These are phyloP conservation scores for Astrocystis sublimbata DNA, from an alignment of 495 filamentous ascomycete species.

Conservation along the genomic window DNA sequence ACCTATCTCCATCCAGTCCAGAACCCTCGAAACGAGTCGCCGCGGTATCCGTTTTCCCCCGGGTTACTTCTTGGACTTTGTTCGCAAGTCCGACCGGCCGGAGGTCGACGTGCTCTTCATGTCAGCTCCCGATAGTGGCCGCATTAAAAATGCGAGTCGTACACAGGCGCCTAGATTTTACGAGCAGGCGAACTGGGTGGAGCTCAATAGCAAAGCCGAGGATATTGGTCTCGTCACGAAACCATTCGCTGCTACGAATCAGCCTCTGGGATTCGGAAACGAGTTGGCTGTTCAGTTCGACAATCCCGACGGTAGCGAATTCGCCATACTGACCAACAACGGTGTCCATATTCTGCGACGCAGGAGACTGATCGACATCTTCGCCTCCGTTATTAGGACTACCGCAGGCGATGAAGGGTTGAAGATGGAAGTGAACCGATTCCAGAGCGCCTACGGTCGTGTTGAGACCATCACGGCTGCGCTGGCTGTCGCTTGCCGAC, in stretches of 20 bases:
- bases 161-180: conserved; percentile 53
- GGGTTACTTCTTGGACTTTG: conserved; percentile 86
- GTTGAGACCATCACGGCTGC: conserved; percentile 86
- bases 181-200: conserved; percentile 76
- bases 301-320: conserved; percentile 66
- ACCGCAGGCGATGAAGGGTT: conserved; percentile 76
- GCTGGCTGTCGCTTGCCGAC: conserved; percentile 93
- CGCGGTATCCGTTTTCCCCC: conserved; percentile 73
- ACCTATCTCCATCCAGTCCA: conserved; percentile 44
- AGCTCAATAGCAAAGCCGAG: conserved; percentile 67
- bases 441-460: conserved; percentile 79
- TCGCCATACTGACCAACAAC: conserved; percentile 86
- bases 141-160: conserved; percentile 61
- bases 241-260: conserved; percentile 64
- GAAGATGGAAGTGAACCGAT: conserved; percentile 76
- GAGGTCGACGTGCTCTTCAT: conserved; percentile 72
- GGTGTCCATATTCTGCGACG: conserved; percentile 84
- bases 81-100: conserved; percentile 49
- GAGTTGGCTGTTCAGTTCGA: conserved; percentile 95
- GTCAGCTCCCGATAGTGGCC: conserved; percentile 82
- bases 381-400: conserved; percentile 73
- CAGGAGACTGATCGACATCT: conserved; percentile 86
- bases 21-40: conserved; percentile 53
- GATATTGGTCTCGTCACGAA: conserved; percentile 74
- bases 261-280: conserved; percentile 85